These are phyloP conservation scores for Pyrenophora tritici-repentis DNA, from an alignment of 2,329 filamentous ascomycete species.

Conservation along the genomic window DNA sequence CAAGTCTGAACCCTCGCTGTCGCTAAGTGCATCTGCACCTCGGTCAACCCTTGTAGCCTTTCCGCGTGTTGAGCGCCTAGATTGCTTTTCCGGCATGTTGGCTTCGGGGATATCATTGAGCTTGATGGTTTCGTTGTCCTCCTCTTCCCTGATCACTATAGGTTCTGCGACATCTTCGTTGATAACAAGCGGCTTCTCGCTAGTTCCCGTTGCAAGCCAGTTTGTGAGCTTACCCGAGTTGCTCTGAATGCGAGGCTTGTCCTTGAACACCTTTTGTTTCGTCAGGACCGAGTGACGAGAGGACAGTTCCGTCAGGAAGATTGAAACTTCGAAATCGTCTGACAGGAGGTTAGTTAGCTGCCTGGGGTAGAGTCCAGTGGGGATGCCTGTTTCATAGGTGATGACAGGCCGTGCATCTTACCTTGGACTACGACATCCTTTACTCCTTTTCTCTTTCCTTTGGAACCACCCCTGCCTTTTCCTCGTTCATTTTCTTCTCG, in stretches of 20 bases:
- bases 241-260: conserved; percentile 51
- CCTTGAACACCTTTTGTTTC: conserved; percentile 75
- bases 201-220: conserved; percentile 50
- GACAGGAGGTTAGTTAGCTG: conserved; percentile 21
- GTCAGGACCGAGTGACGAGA: conserved; percentile 85
- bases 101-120: conserved; percentile 63
- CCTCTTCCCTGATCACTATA: conserved; percentile 59
- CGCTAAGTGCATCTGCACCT: conserved; percentile 20
- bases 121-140: conserved; percentile 58
- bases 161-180: conserved; percentile 52
- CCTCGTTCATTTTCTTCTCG: conserved; percentile 76
- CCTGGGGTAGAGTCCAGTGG: conserved; percentile 11
- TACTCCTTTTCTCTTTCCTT: conserved; percentile 76
- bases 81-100: conserved; percentile 13
- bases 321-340: conserved; percentile 96
- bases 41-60: conserved; percentile 17
- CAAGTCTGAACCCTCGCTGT: conserved; percentile 44
- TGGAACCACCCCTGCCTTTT: conserved; percentile 62
- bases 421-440: conserved; percentile 87
- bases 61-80: conserved; percentile 21
- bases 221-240: conserved; percentile 55
- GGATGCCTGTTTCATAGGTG: not conserved
- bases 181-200: conserved; percentile 50
- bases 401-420: conserved; percentile 49
- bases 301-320: conserved; percentile 86